Evolutionary conservation across 257 asterid genomes (phyloP).

Genomic region (Ehretia macrophylla): DNA sequence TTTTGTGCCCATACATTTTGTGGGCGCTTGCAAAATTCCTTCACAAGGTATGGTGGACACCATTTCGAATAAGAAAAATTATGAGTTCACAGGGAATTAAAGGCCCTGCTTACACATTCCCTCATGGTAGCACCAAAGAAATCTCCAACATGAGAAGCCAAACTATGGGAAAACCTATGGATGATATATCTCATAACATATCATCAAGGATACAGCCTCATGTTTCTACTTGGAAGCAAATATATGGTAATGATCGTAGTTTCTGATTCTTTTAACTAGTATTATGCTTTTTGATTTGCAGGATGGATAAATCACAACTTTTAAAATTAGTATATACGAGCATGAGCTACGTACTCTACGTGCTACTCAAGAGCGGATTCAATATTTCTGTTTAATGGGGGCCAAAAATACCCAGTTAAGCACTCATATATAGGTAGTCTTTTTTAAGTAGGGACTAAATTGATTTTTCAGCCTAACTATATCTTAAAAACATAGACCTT

Average conservation of each 20-base stretch:
- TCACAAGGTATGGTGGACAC: conserved; percentile 45
- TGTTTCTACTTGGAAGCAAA: conserved; percentile 49
- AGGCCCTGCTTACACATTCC: conserved; percentile 58
- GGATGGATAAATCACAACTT: background rate
- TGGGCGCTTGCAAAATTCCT: conserved; percentile 30
- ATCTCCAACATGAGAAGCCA: conserved; percentile 40
- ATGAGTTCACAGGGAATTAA: conserved; percentile 55
- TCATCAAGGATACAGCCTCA: conserved; percentile 60
- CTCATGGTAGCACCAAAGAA: conserved; percentile 54
- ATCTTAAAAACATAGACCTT: no score
- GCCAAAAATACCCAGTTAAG: no score
- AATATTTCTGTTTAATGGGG: no score
- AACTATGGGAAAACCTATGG: conserved; percentile 43
- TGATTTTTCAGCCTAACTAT: no score
- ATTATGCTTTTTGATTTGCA: background rate
- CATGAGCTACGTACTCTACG: no score
- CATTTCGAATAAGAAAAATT: conserved; percentile 24
- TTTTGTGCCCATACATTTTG: conserved; percentile 25
- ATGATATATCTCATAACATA: conserved; percentile 51
- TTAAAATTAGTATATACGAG: no score
- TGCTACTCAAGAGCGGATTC: no score
- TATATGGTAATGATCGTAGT: conserved; percentile 38
- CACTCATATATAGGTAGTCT: no score
- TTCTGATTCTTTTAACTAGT: background rate
- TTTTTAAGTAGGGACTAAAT: no score